Evolutionary conservation across 2,329 filamentous ascomycete species (phyloP).

Genomic region (Colletotrichum nymphaeae): DNA sequence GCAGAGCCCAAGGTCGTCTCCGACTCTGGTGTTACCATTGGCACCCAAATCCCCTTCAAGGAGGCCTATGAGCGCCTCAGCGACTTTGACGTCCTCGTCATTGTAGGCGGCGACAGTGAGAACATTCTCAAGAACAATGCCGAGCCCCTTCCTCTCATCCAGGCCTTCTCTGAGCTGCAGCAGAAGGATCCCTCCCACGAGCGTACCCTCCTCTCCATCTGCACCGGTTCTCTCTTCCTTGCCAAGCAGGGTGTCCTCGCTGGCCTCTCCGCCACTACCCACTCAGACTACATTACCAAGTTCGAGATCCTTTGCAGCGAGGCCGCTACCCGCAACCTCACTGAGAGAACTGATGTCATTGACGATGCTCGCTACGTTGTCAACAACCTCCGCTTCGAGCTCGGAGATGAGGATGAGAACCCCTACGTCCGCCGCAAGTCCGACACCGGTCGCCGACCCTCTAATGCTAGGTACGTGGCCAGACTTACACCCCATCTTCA

Average conservation of each 20-base stretch:
- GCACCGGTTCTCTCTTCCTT: constrained; percentile 82
- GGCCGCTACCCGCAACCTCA: constrained; percentile 74
- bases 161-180: constrained; percentile 82
- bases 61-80: constrained; percentile 78
- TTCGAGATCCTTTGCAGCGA: constrained; percentile 86
- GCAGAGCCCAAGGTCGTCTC: constrained; percentile 67
- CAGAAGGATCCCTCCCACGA: constrained; percentile 82
- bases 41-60: constrained; percentile 81
- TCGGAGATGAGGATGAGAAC: constrained; percentile 84
- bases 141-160: constrained; percentile 78
- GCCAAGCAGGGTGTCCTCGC: constrained; percentile 81
- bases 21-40: constrained; percentile 74
- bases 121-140: constrained; percentile 73
- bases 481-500: not conserved
- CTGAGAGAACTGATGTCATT: constrained; percentile 84
- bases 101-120: constrained; percentile 78
- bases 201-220: constrained; percentile 83
- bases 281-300: constrained; percentile 82
- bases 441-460: constrained; percentile 70
- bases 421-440: constrained; percentile 84
- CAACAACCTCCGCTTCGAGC: constrained; percentile 89
- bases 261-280: constrained; percentile 84
- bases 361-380: constrained; percentile 87
- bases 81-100: constrained; percentile 83
- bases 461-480: constrained; percentile 67